Percentiles rank a stretch among this genome's conserved stretches.
These are phyloP conservation scores for Crithidia expoeki DNA, from an alignment of 208 protist genomes.

Conservation along the genomic window DNA sequence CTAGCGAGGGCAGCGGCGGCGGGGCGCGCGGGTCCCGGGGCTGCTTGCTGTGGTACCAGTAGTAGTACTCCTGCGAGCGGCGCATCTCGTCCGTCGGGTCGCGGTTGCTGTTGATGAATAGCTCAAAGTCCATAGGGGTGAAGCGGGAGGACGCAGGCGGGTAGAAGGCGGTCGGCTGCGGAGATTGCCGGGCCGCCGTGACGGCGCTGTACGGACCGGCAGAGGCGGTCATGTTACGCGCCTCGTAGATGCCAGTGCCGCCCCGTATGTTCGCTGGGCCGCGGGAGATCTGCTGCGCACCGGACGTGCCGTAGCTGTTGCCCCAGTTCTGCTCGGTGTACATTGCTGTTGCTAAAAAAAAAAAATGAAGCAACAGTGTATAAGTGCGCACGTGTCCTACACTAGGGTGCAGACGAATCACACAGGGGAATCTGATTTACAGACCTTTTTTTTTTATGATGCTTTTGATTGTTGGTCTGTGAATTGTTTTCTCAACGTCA, in stretches of 20 bases:
- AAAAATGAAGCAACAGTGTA: no score
- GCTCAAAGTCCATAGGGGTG: constrained; percentile 87
- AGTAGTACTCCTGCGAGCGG: constrained; percentile 80
- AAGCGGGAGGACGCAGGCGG: constrained; percentile 48
- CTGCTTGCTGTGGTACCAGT: constrained; percentile 85
- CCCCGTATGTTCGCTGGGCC: constrained; percentile 6
- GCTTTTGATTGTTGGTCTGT: no score
- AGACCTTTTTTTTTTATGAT: no score
- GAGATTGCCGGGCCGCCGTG: constrained; percentile 25
- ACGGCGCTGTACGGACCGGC: constrained; percentile 25
- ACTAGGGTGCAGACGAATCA: no score
- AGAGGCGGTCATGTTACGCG: constrained; percentile 1
- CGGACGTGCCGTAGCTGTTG: constrained; percentile 19
- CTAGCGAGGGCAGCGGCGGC: constrained; percentile 69
- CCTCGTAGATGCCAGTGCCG: constrained; percentile 18
- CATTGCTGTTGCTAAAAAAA: constrained; percentile 5
- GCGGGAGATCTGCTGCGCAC: constrained; percentile 7
- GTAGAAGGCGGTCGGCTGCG: constrained; percentile 29
- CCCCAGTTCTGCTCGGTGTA: constrained; percentile 46
- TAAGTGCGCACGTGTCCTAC: no score
- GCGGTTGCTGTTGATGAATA: constrained; percentile 75
- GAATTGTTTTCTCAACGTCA: no score
- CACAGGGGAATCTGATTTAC: no score
- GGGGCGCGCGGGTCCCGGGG: constrained; percentile 70
- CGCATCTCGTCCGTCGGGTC: constrained; percentile 85